Conservation (phyloP, 2,329 filamentous ascomycete species). For the Fusarium nisikadoi region DNA sequence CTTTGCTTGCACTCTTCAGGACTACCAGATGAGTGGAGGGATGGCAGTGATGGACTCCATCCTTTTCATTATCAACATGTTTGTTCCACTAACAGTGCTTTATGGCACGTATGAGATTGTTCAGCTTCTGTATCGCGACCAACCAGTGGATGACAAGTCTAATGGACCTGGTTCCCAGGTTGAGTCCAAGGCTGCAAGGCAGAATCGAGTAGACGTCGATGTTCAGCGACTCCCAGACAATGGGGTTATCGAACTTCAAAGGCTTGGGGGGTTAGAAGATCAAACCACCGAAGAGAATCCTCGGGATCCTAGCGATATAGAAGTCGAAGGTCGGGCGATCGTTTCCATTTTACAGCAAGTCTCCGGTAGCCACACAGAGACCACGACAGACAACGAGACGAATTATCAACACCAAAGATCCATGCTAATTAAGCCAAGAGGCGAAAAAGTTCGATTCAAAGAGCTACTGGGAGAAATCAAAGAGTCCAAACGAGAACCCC, state of each 20-base stretch:
- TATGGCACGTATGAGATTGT: neutral
- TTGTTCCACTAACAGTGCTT: neutral
- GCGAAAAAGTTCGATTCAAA: accelerated
- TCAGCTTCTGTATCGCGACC: neutral
- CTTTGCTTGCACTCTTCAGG: neutral
- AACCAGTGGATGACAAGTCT: neutral
- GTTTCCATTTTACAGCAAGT: neutral
- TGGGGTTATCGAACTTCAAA: neutral
- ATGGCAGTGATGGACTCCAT: accelerated
- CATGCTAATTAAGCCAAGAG: accelerated
- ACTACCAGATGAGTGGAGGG: neutral
- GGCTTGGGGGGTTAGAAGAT: neutral
- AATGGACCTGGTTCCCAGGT: accelerated
- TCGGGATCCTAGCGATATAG: accelerated
- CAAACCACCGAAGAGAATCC: accelerated
- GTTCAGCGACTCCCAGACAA: accelerated
- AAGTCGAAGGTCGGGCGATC: neutral
- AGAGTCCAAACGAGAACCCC: neutral
- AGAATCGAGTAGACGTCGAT: accelerated
- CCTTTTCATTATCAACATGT: accelerated
- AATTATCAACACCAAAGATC: too few species aligned
- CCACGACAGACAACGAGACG: neutral
- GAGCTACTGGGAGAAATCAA: accelerated
- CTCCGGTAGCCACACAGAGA: accelerated
- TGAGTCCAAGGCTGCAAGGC: accelerated